These are phyloP conservation scores for Pharus latifolius DNA, from an alignment of 176 grass and related monocot species.

Conservation along the genomic window DNA sequence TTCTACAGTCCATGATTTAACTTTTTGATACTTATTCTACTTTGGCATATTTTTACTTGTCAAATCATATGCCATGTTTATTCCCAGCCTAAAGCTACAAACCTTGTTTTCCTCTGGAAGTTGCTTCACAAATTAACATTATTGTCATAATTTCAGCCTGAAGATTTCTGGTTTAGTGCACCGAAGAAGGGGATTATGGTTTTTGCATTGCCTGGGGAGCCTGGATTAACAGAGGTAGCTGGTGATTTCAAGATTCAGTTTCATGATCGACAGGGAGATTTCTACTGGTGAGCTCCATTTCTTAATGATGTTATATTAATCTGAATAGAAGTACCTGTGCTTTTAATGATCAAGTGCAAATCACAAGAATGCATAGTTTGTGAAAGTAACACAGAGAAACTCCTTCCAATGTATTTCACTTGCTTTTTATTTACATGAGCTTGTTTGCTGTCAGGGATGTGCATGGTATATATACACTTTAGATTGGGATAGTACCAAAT, in stretches of 20 bases:
- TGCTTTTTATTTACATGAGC: not conserved
- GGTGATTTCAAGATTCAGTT: slow-evolving; percentile 98
- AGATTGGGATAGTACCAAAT: not conserved
- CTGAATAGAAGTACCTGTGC: not conserved
- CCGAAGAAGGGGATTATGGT: slow-evolving; percentile 98
- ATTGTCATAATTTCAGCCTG: slow-evolving; percentile 68
- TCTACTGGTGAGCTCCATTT: slow-evolving; percentile 69
- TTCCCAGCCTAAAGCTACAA: not conserved
- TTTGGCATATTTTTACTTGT: not conserved
- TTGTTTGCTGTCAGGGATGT: not conserved
- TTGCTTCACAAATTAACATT: slow-evolving; percentile 16
- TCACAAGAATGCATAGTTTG: not conserved
- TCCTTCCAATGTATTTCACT: not conserved
- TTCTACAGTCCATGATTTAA: not conserved
- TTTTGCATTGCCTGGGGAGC: slow-evolving; percentile 91
- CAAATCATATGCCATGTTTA: not conserved
- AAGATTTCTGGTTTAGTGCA: slow-evolving; percentile 99
- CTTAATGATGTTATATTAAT: slow-evolving; percentile 7
- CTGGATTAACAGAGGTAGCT: slow-evolving; percentile 75
- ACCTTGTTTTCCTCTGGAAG: not conserved
- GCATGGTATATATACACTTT: not conserved
- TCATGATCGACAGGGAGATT: slow-evolving; percentile 94
- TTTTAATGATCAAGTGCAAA: slow-evolving; percentile 1
- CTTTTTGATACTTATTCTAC: not conserved
- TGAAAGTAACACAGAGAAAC: not conserved